Evolutionary conservation across 805 yeast genomes (phyloP), one percentile per base, ranked within the genome.

Genomic region (Myxozyma neglecta): DNA sequence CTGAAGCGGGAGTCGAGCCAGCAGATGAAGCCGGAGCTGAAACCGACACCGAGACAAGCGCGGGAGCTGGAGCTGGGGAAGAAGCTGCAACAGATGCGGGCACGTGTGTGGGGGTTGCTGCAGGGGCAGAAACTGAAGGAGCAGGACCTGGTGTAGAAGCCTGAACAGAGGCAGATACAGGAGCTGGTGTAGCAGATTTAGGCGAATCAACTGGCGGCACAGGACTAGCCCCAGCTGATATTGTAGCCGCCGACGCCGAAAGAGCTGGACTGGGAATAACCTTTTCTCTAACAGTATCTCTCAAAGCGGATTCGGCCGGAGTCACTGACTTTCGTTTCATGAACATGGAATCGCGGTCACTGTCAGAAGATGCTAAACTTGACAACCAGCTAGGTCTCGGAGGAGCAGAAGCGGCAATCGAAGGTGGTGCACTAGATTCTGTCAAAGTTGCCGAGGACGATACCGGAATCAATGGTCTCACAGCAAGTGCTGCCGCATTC

Each of bases 361-460:
- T 29, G 34, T 60, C 61, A 16, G 55, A 32, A 39, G 63, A 56
- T 7, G 64, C 57, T 47, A 60, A 57, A 48, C 60, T 56, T 20
- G 60, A 56, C 55, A 60, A 29, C 64, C 64, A 60, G 39, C 60
- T 56, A 9, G 62, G 37, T 42, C 50, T 61, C 16, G 46, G 47
- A 36, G 56, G 59, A 20, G 43, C 54, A 9, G 61, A 32, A 14
- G 52, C 53, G 35, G 49, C 53, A 16, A 45, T 35, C 2, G 44
- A 18, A 18, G 43, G 55, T 51, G 55, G 46, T 20, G 18, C 46
- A 42, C 10, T 24, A 13, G 52, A 7, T 7, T 40, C 46, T 5
- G 43, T 34, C 56, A 44, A 47, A 7, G 52, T 13, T 14, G 48
- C 20, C 49, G 58, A 32, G n/a, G 47, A 24, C 14, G 56, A 13